These are phyloP conservation scores for Hyaloscypha finlandica DNA, from an alignment of 495 filamentous ascomycete species.

Conservation along the genomic window DNA sequence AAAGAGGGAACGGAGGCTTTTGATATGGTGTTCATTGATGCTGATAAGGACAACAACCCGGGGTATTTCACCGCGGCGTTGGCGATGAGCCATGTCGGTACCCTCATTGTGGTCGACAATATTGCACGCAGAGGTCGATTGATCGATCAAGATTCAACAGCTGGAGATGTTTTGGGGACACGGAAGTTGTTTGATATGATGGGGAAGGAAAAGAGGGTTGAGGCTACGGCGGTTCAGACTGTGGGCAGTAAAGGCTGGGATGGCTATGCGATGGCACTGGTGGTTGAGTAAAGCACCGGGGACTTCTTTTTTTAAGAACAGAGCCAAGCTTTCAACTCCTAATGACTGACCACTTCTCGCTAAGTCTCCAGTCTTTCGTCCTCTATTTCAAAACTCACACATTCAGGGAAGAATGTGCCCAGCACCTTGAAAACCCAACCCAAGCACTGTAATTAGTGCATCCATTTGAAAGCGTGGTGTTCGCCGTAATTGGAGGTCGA, in stretches of 20 bases:
- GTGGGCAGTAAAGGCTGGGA: slow-evolving; percentile 28
- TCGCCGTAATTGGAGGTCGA: slow-evolving; percentile 21
- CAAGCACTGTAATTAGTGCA: slow-evolving; percentile 33
- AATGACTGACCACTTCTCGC: too few species aligned
- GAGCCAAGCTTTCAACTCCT: too few species aligned
- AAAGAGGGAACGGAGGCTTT: slow-evolving; percentile 16
- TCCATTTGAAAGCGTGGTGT: slow-evolving; percentile 19
- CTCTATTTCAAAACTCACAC: not conserved
- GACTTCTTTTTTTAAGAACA: too few species aligned
- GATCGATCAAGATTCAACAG: not conserved
- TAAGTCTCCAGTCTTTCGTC: not conserved
- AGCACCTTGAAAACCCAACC: slow-evolving; percentile 25
- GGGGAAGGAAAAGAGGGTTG: slow-evolving; percentile 25
- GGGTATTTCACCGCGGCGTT: slow-evolving; percentile 19
- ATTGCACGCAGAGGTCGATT: slow-evolving; percentile 17
- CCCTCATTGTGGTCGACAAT: slow-evolving; percentile 28
- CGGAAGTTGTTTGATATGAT: slow-evolving; percentile 23
- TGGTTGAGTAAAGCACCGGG: slow-evolving; percentile 17
- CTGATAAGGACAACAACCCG: slow-evolving; percentile 28
- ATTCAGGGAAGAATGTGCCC: not conserved
- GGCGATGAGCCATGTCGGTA: slow-evolving; percentile 11
- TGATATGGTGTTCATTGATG: slow-evolving; percentile 30
- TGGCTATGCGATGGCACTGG: slow-evolving; percentile 23
- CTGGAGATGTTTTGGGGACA: slow-evolving; percentile 7
- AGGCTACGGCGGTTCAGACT: slow-evolving; percentile 27